phyloP scores from a whole-genome alignment of 2,329 filamentous ascomycete genomes.

The Sporothrix schenckii region DNA sequence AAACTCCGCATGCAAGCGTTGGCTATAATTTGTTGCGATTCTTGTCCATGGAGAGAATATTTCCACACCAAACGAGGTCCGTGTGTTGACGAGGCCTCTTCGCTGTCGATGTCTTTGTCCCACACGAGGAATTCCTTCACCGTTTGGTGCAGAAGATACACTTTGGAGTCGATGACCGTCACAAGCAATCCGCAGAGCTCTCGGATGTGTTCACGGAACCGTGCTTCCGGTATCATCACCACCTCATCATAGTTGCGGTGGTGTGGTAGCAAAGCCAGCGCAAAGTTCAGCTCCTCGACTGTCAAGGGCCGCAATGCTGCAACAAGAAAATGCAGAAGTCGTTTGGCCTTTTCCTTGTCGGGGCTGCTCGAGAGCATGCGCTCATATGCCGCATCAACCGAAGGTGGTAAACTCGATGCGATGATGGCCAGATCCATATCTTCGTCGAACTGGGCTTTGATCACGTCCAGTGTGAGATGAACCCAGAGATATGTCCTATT shows the following conservation, averaged over 20 bases:
- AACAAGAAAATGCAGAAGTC: neutral
- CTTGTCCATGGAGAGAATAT: neutral
- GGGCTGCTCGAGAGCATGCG: neutral
- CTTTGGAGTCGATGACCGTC: neutral
- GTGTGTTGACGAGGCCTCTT: neutral
- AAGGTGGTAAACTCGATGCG: neutral
- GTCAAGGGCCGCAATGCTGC: neutral
- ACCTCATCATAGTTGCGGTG: neutral
- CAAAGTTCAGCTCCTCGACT: neutral
- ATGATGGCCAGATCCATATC: neutral
- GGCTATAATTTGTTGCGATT: neutral
- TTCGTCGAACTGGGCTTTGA: neutral
- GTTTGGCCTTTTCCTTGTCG: neutral
- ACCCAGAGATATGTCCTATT: neutral
- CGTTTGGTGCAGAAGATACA: conserved; percentile 7
- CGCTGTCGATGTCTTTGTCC: neutral
- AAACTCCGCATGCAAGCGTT: neutral
- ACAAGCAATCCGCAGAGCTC: neutral
- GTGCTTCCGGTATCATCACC: neutral
- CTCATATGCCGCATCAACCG: conserved; percentile 1
- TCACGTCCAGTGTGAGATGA: neutral
- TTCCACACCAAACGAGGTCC: neutral
- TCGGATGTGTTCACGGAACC: neutral
- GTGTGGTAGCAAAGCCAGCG: neutral
- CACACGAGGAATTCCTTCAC: neutral